A percentile compares a stretch with the other conserved stretches of the same genome.
These are phyloP conservation scores for Lumnitzera racemosa DNA, from an alignment of 345 rosid genomes.

Conservation along the genomic window DNA sequence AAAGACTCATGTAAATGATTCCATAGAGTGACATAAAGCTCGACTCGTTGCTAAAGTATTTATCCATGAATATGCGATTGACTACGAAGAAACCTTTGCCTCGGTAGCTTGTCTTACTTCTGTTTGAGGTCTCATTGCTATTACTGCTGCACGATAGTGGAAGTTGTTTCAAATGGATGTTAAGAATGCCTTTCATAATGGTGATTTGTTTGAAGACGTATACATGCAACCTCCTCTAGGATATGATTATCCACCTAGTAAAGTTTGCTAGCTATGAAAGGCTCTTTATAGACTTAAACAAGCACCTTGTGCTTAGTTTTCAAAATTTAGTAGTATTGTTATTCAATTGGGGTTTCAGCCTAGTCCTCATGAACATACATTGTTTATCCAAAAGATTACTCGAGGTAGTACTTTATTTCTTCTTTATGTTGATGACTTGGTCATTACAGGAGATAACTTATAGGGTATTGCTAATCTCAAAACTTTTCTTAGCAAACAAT, in stretches of 20 bases:
- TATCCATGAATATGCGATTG: slow-evolving; percentile 1
- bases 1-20: background rate
- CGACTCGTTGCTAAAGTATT: background rate
- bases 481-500: background rate
- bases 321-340: background rate
- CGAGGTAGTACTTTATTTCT: background rate
- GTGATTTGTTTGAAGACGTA: background rate
- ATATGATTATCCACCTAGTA: background rate
- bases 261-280: background rate
- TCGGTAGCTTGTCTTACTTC: background rate
- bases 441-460: background rate
- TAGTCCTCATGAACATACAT: background rate
- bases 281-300: slow-evolving; percentile 5
- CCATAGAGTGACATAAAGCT: slow-evolving; percentile 1
- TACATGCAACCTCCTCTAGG: background rate
- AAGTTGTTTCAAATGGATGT: slow-evolving; percentile 4
- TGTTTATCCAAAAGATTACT: background rate
- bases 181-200: slow-evolving; percentile 5
- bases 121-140: background rate
- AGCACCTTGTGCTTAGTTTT: slow-evolving; percentile 6
- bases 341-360: background rate
- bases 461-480: background rate
- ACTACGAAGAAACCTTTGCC: slow-evolving; percentile 6
- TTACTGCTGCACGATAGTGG: background rate
- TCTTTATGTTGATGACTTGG: slow-evolving; percentile 13